Base-by-base conservation (phyloP, 2,329 filamentous ascomycete species). In the Neofusicoccum laricinum region DNA sequence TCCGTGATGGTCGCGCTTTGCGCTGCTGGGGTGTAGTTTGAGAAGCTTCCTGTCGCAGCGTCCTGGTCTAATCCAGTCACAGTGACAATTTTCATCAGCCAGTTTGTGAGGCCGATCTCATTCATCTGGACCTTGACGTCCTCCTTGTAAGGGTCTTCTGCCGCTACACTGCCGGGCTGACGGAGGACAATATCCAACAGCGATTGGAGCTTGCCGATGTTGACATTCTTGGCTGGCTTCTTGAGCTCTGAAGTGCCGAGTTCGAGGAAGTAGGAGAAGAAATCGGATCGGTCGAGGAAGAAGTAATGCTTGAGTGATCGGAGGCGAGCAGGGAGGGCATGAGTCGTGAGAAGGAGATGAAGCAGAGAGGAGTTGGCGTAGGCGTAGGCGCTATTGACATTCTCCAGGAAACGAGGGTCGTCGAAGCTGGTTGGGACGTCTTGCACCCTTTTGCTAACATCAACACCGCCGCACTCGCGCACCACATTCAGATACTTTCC, bases 401-500 rank as follows among this genome's bases (percentile, higher is more conserved):
- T 99, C 71, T 98, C 94, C 55, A 98, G 82, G 73, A 99, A 98
- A 30, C 91, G 87, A 17, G 81, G 88, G 76, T 99, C 95, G 75
- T 97, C 93, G 73, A 99, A 97, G 4, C 92, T 95, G 53, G 87
- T 87, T 1, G 95, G 95, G n/a, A 96, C 90, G 71, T 97, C 92
- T 71, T 88, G 86, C 43, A 93, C 91, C 66, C 90, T 90, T 75
- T 95, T 92, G 81, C 91, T 95, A 64, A 97, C 89, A 77, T 98
- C 93, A 50, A 98, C 93, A 50, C 95, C 95, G 65, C 95, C 95
- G 72, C 95, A 99, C 78, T 99, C 95, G 66, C 95, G 88, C 17
- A 99, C 95, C 3, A 99, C 95, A 69, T 99, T 99, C 59, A 99
- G 86, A 74, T 99, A 99, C 76, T 99, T 99, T 43, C 95, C 95